Conservation (phyloP, 768 basidiomycete species). For the Tylopilus sp. region DNA sequence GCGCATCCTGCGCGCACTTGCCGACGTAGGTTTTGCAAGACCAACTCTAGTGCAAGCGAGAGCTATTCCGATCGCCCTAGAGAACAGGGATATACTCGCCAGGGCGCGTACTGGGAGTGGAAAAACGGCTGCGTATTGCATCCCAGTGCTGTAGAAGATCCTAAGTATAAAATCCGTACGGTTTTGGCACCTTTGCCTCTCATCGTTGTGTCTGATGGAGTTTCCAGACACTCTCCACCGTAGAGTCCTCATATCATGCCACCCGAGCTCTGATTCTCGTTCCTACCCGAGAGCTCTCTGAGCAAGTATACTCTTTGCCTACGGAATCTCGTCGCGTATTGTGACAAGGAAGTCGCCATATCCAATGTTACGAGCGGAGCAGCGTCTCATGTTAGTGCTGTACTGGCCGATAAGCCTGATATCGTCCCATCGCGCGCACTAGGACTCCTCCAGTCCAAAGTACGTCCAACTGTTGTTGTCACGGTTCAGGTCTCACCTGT, state of each 20-base stretch:
- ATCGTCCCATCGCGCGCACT: slow-evolving; percentile 73
- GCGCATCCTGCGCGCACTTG: slow-evolving; percentile 83
- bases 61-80: too few relatives aligned
- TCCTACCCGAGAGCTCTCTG: slow-evolving; percentile 89
- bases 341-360: slow-evolving; percentile 69
- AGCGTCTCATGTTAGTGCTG: slow-evolving; percentile 57
- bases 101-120: slow-evolving; percentile 94
- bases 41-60: too few relatives aligned
- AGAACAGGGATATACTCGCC: too few relatives aligned
- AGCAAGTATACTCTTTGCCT: slow-evolving; percentile 82
- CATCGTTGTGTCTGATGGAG: background rate
- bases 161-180: slow-evolving; percentile 75
- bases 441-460: slow-evolving; percentile 67
- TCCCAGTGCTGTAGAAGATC: slow-evolving; percentile 89
- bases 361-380: slow-evolving; percentile 76
- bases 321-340: slow-evolving; percentile 65
- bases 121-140: slow-evolving; percentile 94
- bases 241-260: slow-evolving; percentile 43
- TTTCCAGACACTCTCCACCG: slow-evolving; percentile 34
- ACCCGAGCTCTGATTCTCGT: slow-evolving; percentile 81
- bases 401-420: slow-evolving; percentile 71
- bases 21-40: slow-evolving; percentile 83
- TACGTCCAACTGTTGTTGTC: slow-evolving; percentile 21
- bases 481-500: background rate
- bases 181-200: slow-evolving; percentile 34